phyloP scores from a whole-genome alignment of 163 green algal genomes.

The Prototheca cutis region DNA sequence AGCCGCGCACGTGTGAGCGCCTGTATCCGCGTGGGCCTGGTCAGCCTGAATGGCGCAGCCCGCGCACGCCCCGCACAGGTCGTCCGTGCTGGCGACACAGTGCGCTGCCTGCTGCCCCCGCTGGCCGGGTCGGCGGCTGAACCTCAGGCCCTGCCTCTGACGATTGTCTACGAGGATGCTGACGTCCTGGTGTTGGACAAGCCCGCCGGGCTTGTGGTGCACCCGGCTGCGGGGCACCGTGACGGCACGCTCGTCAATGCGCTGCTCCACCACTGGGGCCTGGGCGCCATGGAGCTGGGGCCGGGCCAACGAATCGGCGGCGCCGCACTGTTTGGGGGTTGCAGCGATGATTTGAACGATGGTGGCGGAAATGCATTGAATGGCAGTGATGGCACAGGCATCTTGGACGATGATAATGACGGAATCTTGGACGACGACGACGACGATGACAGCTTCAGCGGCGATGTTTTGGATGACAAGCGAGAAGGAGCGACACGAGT shows the following conservation, averaged over 20 bases:
- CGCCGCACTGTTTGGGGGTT: slow-evolving; percentile 10
- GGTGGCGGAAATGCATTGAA: too few species aligned
- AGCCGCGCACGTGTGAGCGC: slow-evolving; percentile 39
- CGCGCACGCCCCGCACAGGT: slow-evolving; percentile 29
- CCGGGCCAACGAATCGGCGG: neutral
- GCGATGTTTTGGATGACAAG: too few species aligned
- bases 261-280: slow-evolving; percentile 75
- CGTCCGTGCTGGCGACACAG: slow-evolving; percentile 39
- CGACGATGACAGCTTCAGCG: neutral
- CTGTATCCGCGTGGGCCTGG: slow-evolving; percentile 49
- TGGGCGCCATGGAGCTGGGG: slow-evolving; percentile 40
- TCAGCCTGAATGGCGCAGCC: slow-evolving; percentile 50
- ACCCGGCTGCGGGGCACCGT: slow-evolving; percentile 75
- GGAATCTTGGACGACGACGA: neutral
- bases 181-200: slow-evolving; percentile 96
- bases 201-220: slow-evolving; percentile 83
- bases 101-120: slow-evolving; percentile 30
- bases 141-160: slow-evolving; percentile 72
- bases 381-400: too few species aligned
- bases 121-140: slow-evolving; percentile 34
- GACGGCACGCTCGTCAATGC: slow-evolving; percentile 94
- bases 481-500: too few species aligned
- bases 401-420: too few species aligned
- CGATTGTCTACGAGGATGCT: slow-evolving; percentile 87
- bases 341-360: too few species aligned